Base-by-base conservation (phyloP, 371 early-diverging fungal species). In the Rhizopus stolonifer region DNA sequence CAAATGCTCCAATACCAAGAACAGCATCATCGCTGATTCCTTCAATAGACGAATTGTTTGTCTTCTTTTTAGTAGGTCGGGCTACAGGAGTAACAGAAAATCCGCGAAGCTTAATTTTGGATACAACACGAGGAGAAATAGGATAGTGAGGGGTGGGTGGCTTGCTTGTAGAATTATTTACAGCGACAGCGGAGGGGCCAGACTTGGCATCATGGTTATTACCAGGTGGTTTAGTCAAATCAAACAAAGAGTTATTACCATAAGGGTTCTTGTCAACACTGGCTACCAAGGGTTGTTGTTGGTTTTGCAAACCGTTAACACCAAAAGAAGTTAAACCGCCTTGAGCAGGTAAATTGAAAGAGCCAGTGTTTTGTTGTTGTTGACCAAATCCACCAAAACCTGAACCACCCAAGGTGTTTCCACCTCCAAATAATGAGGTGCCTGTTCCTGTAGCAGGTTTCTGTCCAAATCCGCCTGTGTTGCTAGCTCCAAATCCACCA, bases 201-300 rank as follows among this genome's bases (percentile, higher is more conserved):
- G 84, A 56, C 10, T 79, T 72, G 9, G 68, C 54, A 1, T 65
- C 65, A 11, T 57, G 10, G 56, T 58, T 34, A 52, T 54, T 9
- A 66, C 49, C 2, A n/a, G 43, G 11, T 6, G 39, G 26, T 58
- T 61, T 67, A 9, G 60, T 52, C 15, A 71, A 55, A 48, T 90
- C 80, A 61, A 93, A 91, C 36, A 94, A 70, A 15, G 93, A 87
- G 49, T 86, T 91, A 50, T 67, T 72, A 32, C 95, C 95, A 56
- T 94, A 96, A 8, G 94, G 92, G 49, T 84, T 84, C 42, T 80
- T 75, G 51, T 93, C 93, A 44, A 94, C 85, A 17, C 83, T 77
- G 2, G 94, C 92, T 17, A 81, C 72, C 46, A 93, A 59, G 15
- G 69, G 68, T 55, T 65, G 77, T 52, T 70, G 71, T 25, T 71